Evolutionary conservation across 331 rosid genomes (phyloP).

Genomic region (Arachis monticola): DNA sequence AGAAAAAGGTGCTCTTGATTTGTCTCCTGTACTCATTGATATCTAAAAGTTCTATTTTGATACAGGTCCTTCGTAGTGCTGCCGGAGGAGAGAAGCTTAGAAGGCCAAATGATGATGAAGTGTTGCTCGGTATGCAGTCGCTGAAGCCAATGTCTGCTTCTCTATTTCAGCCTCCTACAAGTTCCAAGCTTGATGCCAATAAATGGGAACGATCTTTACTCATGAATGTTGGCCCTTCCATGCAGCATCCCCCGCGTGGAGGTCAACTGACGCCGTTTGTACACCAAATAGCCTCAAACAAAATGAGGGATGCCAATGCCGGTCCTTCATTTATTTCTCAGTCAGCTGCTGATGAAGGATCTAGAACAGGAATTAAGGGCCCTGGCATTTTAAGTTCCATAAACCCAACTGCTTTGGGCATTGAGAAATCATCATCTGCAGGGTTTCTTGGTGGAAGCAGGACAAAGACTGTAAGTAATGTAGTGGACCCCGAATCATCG

Average conservation of each 20-base stretch:
- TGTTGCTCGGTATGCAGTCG: conserved; percentile 68
- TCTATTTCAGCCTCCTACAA: conserved; percentile 67
- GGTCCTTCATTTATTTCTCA: conserved; percentile 84
- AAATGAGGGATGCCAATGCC: conserved; percentile 68
- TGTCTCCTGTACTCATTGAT: conserved; percentile 34
- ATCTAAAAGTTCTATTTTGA: conserved; percentile 37
- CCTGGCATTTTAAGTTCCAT: conserved; percentile 77
- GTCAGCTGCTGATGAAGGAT: conserved; percentile 95
- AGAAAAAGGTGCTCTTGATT: not conserved
- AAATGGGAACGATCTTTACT: conserved; percentile 79
- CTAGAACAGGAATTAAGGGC: conserved; percentile 95
- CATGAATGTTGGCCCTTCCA: conserved; percentile 65
- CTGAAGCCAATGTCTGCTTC: conserved; percentile 67
- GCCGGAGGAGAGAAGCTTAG: conserved; percentile 74
- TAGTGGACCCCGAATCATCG: conserved; percentile 65
- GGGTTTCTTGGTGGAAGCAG: conserved; percentile 64
- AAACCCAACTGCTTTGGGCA: conserved; percentile 48
- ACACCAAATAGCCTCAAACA: conserved; percentile 68
- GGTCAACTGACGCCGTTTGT: conserved; percentile 59
- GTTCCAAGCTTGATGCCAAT: conserved; percentile 57
- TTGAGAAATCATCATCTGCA: conserved; percentile 66
- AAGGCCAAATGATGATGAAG: conserved; percentile 76
- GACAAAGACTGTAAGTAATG: conserved; percentile 58
- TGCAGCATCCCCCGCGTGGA: conserved; percentile 70
- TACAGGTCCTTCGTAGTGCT: conserved; percentile 68